phyloP scores from a whole-genome alignment of 2,329 filamentous ascomycete genomes.

The Botrytis fragariae region DNA sequence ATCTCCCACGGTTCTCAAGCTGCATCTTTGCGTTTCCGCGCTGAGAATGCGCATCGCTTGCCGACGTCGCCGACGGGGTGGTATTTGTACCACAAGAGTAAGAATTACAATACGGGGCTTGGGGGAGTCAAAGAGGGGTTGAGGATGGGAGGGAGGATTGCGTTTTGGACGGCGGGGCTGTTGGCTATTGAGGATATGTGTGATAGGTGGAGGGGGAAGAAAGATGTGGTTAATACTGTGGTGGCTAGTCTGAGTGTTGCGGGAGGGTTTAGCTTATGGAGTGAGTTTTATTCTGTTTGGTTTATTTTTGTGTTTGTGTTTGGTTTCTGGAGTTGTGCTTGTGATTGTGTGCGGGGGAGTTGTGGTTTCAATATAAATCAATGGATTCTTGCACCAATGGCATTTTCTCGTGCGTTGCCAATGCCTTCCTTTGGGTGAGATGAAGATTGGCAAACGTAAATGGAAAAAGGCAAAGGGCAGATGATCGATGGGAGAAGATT shows the following conservation, averaged over 20 bases:
- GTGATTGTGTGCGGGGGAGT: background rate
- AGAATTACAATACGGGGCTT: slow-evolving; percentile 84
- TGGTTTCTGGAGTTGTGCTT: background rate
- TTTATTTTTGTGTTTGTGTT: too few species aligned
- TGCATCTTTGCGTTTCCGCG: slow-evolving; percentile 80
- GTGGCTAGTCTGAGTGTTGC: slow-evolving; percentile 81
- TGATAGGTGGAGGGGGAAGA: slow-evolving; percentile 65
- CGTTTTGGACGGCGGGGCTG: slow-evolving; percentile 72
- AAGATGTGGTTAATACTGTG: slow-evolving; percentile 78
- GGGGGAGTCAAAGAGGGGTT: slow-evolving; percentile 77
- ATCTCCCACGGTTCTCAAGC: slow-evolving; percentile 69
- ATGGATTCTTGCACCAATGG: background rate
- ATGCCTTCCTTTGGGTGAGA: background rate
- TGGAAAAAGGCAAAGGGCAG: background rate
- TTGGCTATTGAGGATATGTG: slow-evolving; percentile 82
- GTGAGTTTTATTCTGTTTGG: slow-evolving; percentile 49
- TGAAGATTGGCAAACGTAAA: slow-evolving; percentile 15
- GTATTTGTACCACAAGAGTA: slow-evolving; percentile 99
- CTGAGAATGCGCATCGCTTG: slow-evolving; percentile 93
- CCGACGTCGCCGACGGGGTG: slow-evolving; percentile 80
- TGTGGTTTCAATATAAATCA: background rate
- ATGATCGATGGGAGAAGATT: background rate
- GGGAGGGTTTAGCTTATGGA: slow-evolving; percentile 82
- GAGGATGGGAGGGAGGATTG: slow-evolving; percentile 68
- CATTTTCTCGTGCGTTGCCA: background rate